Percentiles rank a stretch among this genome's conserved stretches.
Evolutionary conservation across 75 land plant species (phyloP).

Genomic region (Larix kaempferi): DNA sequence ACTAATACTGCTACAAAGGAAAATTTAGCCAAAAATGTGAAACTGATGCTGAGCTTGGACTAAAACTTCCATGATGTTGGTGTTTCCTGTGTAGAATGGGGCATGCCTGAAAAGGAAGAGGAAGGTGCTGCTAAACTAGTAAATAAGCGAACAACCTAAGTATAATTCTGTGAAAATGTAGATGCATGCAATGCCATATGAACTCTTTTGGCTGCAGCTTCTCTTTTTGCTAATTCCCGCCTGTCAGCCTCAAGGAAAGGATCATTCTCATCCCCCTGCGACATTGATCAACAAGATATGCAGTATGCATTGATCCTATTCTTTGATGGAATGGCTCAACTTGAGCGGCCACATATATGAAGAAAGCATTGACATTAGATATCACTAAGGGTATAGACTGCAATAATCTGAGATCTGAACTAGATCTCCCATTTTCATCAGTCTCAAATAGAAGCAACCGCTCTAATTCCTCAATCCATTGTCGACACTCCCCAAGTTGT

Average conservation of each 20-base stretch:
- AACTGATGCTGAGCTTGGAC: no score
- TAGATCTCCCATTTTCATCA: slow-evolving; percentile 35
- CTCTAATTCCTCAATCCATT: slow-evolving; percentile 95
- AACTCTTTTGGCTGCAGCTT: no score
- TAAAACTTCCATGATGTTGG: no score
- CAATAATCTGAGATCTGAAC: slow-evolving; percentile 34
- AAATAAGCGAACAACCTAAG: slow-evolving; percentile 53
- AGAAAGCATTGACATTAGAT: slow-evolving; percentile 84
- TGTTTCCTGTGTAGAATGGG: slow-evolving; percentile 21
- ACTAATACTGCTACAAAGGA: no score
- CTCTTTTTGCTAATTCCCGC: no score
- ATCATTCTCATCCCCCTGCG: no score
- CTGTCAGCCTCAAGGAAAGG: no score
- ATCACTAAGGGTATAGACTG: slow-evolving; percentile 86
- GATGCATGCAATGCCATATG: slow-evolving; percentile 83
- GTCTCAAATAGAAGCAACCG: slow-evolving; percentile 56
- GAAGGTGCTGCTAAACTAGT: slow-evolving; percentile 37
- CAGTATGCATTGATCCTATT: no score
- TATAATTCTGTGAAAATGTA: slow-evolving; percentile 39
- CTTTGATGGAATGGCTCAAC: no score
- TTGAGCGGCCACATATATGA: slow-evolving; percentile 93
- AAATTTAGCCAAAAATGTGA: no score
- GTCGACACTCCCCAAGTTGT: slow-evolving; percentile 66
- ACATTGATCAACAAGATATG: no score
- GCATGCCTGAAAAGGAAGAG: slow-evolving; percentile 8